Base-by-base conservation (phyloP, 2,329 filamentous ascomycete species). In the Pseudodiploospora longispora region DNA sequence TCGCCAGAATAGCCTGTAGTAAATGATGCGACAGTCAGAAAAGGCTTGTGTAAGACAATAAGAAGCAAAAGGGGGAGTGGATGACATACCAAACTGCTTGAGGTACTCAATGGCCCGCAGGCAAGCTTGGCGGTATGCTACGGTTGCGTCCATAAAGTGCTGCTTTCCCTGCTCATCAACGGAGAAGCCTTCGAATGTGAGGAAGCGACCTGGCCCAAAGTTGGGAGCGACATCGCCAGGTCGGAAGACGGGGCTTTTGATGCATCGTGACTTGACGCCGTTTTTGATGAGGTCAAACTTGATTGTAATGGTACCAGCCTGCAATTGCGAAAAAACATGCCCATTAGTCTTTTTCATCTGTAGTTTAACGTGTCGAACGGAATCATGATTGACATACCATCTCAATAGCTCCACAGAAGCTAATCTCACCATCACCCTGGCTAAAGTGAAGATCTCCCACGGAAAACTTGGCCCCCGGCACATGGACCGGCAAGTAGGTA, bases 131-230 rank as follows among this genome's bases (percentile, higher is more conserved):
- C 88, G 75, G 58, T 95, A 95, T 5, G 89, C 88, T 4, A 95
- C 80, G 0, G 87, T 88, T 2, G 88, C 81, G 62, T 95, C 89
- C 63, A 94, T 73, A 59, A 87, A 95, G 59, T 94, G 85, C 66
- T 95, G 90, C 65, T 88, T 93, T 6, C 90, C 90, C 29, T 86
- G 67, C 65, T 94, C 80, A 55, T 95, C 90, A 19, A 95, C 90
- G 1, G 80, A 86, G 66, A 96, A 96, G 0, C 90, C 90, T 59
- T 95, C 61, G 12, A 64, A 64, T 3, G 58, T 60, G 6, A 64
- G 52, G 45, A 61, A 60, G 4, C 88, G 69, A 0, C 87, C 85
- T 0, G 89, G 87, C 0, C 87, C 85, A 55, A 93, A 95, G 52
- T 90, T 83, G 29, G 89, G 87, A 67, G 94, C 87, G 0, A 95